These are phyloP conservation scores for Fusarium mexicanum DNA, from an alignment of 2,329 filamentous ascomycete genomes.

Conservation along the genomic window DNA sequence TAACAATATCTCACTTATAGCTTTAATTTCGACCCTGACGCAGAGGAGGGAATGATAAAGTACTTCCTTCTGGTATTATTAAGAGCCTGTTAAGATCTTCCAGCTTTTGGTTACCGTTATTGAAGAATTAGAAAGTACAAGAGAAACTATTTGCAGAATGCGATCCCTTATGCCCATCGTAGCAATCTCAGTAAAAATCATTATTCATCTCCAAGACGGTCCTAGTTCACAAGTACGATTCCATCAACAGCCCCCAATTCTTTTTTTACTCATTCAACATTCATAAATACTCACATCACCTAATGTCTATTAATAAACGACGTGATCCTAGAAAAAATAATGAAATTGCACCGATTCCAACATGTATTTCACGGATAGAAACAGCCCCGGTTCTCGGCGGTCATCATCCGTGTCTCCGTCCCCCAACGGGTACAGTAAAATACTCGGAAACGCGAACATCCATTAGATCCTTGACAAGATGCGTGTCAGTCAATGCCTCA, in stretches of 20 bases:
- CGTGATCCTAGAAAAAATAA: not conserved
- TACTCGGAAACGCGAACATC: not conserved
- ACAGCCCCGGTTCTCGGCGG: slow-evolving; percentile 7
- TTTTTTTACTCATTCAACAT: not conserved
- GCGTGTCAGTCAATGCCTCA: slow-evolving; percentile 28
- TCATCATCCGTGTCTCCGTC: slow-evolving; percentile 20
- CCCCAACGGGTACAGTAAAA: slow-evolving; percentile 14
- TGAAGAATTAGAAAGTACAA: not conserved
- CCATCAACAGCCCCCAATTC: not conserved
- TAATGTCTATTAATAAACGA: not conserved
- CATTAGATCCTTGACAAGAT: slow-evolving; percentile 11
- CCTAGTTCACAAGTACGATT: not conserved
- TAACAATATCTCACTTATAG: not conserved
- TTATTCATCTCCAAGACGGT: not conserved
- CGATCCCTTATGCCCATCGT: not conserved
- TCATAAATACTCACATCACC: not conserved
- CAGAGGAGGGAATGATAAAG: not conserved
- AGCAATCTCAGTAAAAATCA: not conserved
- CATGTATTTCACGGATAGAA: not conserved
- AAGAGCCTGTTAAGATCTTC: not conserved
- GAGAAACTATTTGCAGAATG: not conserved
- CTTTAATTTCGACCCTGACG: not conserved
- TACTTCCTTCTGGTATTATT: not conserved
- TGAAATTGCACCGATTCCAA: not conserved
- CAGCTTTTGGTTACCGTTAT: not conserved